A percentile compares a stretch with the other conserved stretches of the same genome.
Evolutionary conservation across 352 stramenopile genomes (phyloP).

Genomic region (Blastocystis sp.): DNA sequence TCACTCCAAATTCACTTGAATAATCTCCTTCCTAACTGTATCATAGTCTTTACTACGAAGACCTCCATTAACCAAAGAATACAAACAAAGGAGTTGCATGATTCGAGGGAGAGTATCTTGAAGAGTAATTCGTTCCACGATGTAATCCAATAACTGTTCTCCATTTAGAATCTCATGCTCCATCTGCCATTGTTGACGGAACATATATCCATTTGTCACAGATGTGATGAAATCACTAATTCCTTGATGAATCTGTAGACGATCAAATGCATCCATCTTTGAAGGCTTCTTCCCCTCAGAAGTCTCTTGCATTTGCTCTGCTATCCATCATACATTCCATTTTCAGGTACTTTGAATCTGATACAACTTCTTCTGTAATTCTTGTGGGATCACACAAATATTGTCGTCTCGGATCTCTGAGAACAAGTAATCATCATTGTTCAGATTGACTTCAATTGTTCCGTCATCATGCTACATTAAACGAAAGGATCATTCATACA

Average conservation of each 20-base stretch:
- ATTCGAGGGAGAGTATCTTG: constrained; percentile 9
- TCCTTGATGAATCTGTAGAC: constrained; percentile 27
- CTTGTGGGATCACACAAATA: constrained; percentile 19
- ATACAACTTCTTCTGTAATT: constrained; percentile 23
- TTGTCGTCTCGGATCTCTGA: constrained; percentile 46
- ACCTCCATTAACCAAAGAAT: constrained; percentile 38
- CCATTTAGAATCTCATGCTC: constrained; percentile 16
- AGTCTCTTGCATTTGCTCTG: neutral
- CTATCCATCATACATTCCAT: neutral
- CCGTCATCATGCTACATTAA: neutral
- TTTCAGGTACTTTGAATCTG: neutral
- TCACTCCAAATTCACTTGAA: neutral
- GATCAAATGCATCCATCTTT: constrained; percentile 18
- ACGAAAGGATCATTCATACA: neutral
- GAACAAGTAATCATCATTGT: constrained; percentile 32
- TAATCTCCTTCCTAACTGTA: constrained; percentile 24
- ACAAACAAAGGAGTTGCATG: neutral
- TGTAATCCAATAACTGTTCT: constrained; percentile 30
- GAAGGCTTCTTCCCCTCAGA: neutral
- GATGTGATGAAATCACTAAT: neutral
- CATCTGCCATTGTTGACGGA: constrained; percentile 48
- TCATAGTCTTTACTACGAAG: constrained; percentile 6
- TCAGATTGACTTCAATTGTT: neutral
- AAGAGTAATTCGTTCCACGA: constrained; percentile 41
- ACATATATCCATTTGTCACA: constrained; percentile 14